Evolutionary conservation across 176 grass and related monocot genomes (phyloP).

Genomic region (Oryza meyeriana): DNA sequence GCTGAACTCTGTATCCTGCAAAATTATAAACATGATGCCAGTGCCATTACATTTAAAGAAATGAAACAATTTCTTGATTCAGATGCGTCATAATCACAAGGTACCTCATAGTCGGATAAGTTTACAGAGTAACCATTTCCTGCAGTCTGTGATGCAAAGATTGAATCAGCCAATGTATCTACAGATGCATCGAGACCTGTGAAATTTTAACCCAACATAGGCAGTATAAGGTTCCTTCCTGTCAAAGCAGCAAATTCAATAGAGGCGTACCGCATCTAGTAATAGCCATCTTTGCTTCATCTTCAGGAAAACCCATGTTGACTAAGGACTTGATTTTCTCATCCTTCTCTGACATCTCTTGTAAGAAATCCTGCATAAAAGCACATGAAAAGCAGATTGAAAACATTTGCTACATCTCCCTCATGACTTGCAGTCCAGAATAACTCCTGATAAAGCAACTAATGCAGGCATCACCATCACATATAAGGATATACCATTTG

Average conservation of each 20-base stretch:
- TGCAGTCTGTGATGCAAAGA: conserved; percentile 70
- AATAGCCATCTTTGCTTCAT: conserved; percentile 58
- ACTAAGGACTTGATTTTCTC: conserved; percentile 54
- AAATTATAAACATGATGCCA: conserved; percentile 29
- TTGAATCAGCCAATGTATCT: conserved; percentile 55
- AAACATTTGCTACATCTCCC: conserved; percentile 5
- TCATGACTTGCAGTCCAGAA: neutral
- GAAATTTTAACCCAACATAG: conserved; percentile 28
- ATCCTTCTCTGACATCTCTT: conserved; percentile 56
- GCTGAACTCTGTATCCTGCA: conserved; percentile 20
- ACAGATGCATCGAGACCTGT: conserved; percentile 68
- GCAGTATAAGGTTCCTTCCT: conserved; percentile 1
- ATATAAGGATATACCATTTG: conserved; percentile 3
- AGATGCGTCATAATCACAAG: neutral
- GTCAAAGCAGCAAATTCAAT: neutral
- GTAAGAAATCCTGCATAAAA: conserved; percentile 59
- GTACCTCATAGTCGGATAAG: conserved; percentile 51
- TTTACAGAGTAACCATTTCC: conserved; percentile 14
- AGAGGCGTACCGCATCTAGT: conserved; percentile 77
- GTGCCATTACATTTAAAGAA: neutral
- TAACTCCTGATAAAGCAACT: neutral
- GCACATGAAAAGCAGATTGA: conserved; percentile 6
- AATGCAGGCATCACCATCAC: neutral
- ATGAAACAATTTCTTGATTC: neutral
- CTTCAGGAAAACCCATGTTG: conserved; percentile 69